Conservation (phyloP, 2,329 filamentous ascomycete species). For the Xylaria sp. region DNA sequence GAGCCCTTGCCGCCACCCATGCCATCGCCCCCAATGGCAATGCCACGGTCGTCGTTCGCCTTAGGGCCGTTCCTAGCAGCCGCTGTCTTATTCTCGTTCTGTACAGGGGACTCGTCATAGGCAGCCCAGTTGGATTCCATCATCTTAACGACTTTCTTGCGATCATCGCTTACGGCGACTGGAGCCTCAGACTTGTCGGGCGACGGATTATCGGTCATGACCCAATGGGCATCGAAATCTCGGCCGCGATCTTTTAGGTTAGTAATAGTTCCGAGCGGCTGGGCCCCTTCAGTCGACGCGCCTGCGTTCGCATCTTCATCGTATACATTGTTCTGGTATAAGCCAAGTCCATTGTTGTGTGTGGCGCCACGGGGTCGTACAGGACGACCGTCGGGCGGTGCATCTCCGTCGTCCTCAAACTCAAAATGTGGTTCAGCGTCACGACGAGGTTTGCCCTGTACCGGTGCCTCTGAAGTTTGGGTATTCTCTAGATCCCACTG, state of each 20-base stretch:
- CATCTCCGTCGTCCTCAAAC: constrained; percentile 74
- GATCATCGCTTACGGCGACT: constrained; percentile 60
- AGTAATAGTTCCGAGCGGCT: constrained; percentile 68
- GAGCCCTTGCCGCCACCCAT: constrained; percentile 67
- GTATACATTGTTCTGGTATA: constrained; percentile 81
- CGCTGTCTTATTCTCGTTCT: constrained; percentile 57
- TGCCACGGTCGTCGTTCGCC: constrained; percentile 46
- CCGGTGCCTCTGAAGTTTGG: constrained; percentile 62
- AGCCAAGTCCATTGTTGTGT: constrained; percentile 69
- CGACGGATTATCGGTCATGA: constrained; percentile 72
- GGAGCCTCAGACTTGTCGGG: constrained; percentile 49
- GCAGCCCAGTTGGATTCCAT: constrained; percentile 69
- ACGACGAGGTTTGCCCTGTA: constrained; percentile 71
- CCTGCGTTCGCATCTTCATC: constrained; percentile 57
- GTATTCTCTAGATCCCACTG: constrained; percentile 80
- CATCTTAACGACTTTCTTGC: constrained; percentile 73
- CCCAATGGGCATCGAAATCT: constrained; percentile 79
- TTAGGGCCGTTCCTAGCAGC: constrained; percentile 32
- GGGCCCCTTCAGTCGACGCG: constrained; percentile 45
- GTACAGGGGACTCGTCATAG: constrained; percentile 61
- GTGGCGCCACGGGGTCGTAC: constrained; percentile 58
- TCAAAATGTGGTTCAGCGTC: constrained; percentile 86
- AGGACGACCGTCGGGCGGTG: constrained; percentile 55
- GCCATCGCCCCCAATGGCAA: constrained; percentile 63
- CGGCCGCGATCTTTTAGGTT: constrained; percentile 76